phyloP scores from a whole-genome alignment of 2,329 filamentous ascomycete species.

The Cladophialophora yegresii region DNA sequence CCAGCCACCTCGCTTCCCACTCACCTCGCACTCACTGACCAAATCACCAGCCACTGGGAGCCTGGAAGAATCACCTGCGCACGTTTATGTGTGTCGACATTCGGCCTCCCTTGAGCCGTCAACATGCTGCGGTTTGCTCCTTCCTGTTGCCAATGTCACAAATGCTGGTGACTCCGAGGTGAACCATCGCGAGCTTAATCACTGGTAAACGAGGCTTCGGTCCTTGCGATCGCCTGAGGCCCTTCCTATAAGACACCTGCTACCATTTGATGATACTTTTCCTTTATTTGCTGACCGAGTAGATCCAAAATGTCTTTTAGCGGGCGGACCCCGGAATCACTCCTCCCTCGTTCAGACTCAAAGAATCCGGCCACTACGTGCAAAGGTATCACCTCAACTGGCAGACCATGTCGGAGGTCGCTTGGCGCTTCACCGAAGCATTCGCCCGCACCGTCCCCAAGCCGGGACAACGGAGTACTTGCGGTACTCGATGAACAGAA shows the following conservation, averaged over 20 bases:
- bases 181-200: constrained; percentile 1
- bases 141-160: background rate
- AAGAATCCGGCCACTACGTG: constrained; percentile 83
- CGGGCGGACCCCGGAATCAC: constrained; percentile 75
- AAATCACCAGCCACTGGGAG: constrained; percentile 12
- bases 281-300: constrained; percentile 9
- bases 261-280: background rate
- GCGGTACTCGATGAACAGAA: constrained; percentile 36
- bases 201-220: background rate
- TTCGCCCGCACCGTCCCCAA: constrained; percentile 38
- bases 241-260: background rate
- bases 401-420: constrained; percentile 78
- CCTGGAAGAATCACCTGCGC: constrained; percentile 13
- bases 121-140: background rate
- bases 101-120: constrained; percentile 12
- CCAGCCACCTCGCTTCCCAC: constrained; percentile 1
- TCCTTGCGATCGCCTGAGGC: background rate
- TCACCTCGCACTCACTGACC: background rate
- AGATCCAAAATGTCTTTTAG: constrained; percentile 61
- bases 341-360: constrained; percentile 77
- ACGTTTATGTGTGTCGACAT: background rate
- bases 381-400: constrained; percentile 78
- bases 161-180: constrained; percentile 11
- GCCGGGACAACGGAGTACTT: constrained; percentile 38
- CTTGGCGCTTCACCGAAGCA: constrained; percentile 55